A percentile compares a stretch with the other conserved stretches of the same genome.
Conservation (phyloP, 306 rosid genomes). For the Cicer chorassanicum region DNA sequence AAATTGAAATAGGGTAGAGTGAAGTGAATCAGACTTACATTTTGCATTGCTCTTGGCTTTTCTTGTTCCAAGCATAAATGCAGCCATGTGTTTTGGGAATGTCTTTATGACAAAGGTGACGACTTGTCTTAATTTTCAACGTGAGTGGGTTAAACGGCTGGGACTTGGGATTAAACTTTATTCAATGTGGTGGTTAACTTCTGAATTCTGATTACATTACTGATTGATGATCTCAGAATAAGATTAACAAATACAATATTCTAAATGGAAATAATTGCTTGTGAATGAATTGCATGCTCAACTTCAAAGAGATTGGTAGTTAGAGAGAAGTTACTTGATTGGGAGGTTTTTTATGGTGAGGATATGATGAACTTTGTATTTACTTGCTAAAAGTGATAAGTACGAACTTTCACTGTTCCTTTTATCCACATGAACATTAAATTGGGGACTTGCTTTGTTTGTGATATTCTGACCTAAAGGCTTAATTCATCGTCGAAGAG, state of each 20-base stretch:
- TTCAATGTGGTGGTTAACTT: constrained; percentile 34
- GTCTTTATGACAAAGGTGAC: constrained; percentile 6
- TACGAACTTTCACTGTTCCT: constrained; percentile 6
- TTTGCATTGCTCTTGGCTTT: constrained; percentile 23
- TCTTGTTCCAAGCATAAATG: background rate
- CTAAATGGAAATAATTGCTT: constrained; percentile 16
- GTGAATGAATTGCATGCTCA: constrained; percentile 33
- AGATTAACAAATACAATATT: constrained; percentile 28
- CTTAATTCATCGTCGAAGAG: background rate
- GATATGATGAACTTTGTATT: background rate
- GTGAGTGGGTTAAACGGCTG: constrained; percentile 13
- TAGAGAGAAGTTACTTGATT: constrained; percentile 19
- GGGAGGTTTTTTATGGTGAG: background rate
- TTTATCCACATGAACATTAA: background rate
- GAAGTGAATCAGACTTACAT: constrained; percentile 16
- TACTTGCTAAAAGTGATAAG: constrained; percentile 12
- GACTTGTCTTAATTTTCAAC: constrained; percentile 13
- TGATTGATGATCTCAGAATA: constrained; percentile 13
- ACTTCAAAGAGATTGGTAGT: constrained; percentile 12
- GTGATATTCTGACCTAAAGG: constrained; percentile 9
- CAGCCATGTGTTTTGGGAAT: background rate
- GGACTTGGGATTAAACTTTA: constrained; percentile 33
- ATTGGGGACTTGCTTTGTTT: constrained; percentile 16
- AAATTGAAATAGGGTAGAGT: constrained; percentile 33
- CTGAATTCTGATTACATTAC: constrained; percentile 19